Conservation (phyloP, 352 stramenopile genomes). For the Globisporangium orthogonon region DNA sequence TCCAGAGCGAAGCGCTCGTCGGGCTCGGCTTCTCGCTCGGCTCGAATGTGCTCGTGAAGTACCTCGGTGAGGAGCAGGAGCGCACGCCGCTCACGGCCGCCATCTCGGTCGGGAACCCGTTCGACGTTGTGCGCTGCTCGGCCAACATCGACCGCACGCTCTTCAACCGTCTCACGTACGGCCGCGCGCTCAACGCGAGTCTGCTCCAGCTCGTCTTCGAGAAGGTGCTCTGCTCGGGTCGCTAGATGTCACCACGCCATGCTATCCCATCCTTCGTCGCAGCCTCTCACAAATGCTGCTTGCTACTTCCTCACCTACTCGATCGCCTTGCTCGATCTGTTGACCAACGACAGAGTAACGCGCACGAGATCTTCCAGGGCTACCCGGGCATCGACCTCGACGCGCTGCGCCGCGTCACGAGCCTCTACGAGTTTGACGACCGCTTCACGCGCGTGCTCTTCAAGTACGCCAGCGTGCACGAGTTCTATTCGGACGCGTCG, state of each 20-base stretch:
- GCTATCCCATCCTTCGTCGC: too few relatives aligned
- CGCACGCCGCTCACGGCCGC: conserved; percentile 28
- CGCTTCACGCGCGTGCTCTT: conserved; percentile 51
- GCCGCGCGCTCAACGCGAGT: conserved; percentile 35
- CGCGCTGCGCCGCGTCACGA: conserved; percentile 23
- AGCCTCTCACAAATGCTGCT: too few relatives aligned
- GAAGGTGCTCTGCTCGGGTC: conserved; percentile 6
- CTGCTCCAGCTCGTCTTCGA: conserved; percentile 54
- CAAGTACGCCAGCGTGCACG: conserved; percentile 35
- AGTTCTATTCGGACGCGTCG: conserved; percentile 41
- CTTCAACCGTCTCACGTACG: conserved; percentile 58
- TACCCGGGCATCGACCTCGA: conserved; percentile 40
- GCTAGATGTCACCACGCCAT: not conserved
- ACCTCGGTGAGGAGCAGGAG: conserved; percentile 49
- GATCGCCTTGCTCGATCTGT: too few relatives aligned
- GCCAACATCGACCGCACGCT: conserved; percentile 31
- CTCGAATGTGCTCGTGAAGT: conserved; percentile 72
- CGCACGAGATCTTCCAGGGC: conserved; percentile 43
- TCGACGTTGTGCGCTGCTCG: conserved; percentile 45
- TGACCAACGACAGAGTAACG: conserved; percentile 33
- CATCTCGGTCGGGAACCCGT: conserved; percentile 67
- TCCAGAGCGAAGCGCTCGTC: conserved; percentile 30
- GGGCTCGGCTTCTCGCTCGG: conserved; percentile 67
- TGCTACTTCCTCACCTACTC: too few relatives aligned
- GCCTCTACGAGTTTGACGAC: conserved; percentile 59